Conservation (phyloP, 129 eudicot genomes). For the Lactuca saligna region DNA sequence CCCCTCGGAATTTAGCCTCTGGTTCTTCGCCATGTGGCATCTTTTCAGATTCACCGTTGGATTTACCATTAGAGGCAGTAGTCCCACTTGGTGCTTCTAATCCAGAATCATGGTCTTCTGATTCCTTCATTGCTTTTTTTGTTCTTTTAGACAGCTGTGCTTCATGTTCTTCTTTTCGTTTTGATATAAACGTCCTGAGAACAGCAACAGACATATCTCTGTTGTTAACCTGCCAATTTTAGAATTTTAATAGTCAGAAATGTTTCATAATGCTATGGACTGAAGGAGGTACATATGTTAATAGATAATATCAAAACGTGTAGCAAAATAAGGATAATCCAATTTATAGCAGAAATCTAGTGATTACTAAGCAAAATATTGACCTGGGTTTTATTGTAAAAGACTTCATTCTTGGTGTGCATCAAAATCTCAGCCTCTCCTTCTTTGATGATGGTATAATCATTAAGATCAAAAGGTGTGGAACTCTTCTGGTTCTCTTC, state of each 20-base stretch:
- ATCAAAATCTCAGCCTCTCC: slow-evolving; percentile 98
- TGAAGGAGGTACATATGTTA: not conserved
- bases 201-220: slow-evolving; percentile 98
- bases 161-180: slow-evolving; percentile 79
- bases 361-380: not conserved
- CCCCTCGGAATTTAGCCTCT: slow-evolving; percentile 43
- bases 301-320: not conserved
- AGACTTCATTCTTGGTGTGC: slow-evolving; percentile 86
- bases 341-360: slow-evolving; percentile 6
- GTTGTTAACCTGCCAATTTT: slow-evolving; percentile 69
- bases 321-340: not conserved
- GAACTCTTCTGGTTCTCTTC: slow-evolving; percentile 35
- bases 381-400: slow-evolving; percentile 96
- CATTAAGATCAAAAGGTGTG: slow-evolving; percentile 56
- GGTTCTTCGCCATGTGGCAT: slow-evolving; percentile 49
- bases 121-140: slow-evolving; percentile 38
- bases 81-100: slow-evolving; percentile 40
- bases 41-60: slow-evolving; percentile 55
- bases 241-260: slow-evolving; percentile 1
- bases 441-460: slow-evolving; percentile 72
- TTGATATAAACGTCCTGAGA: slow-evolving; percentile 77
- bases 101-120: slow-evolving; percentile 40
- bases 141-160: slow-evolving; percentile 50
- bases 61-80: slow-evolving; percentile 35
- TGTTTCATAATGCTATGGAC: not conserved